phyloP scores from a whole-genome alignment of 225 moss, liverwort and hornwort genomes.

The Climacium dendroides region DNA sequence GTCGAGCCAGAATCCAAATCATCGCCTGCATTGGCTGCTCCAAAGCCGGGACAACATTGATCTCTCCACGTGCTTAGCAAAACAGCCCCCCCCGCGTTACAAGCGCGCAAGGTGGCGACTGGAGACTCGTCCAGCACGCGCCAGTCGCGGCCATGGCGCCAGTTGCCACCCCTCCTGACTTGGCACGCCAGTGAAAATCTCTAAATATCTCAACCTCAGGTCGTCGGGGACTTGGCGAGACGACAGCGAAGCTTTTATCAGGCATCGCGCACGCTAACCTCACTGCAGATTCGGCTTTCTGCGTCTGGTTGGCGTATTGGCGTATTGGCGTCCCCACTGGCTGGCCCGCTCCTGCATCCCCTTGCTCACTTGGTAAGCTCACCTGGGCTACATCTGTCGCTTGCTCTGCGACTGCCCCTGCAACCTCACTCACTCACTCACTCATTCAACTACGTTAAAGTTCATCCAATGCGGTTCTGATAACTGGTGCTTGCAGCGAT shows the following conservation, averaged over 20 bases:
- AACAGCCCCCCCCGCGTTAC: neutral
- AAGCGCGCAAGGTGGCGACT: neutral
- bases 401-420: neutral
- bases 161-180: slow-evolving; percentile 11
- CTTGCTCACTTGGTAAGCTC: slow-evolving; percentile 3
- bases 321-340: neutral
- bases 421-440: neutral
- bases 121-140: neutral
- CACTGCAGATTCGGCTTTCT: neutral
- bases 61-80: slow-evolving; percentile 5
- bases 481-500: neutral
- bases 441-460: neutral
- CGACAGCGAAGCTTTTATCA: neutral
- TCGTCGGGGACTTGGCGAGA: neutral
- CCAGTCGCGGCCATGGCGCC: neutral
- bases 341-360: neutral
- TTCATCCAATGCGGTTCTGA: neutral
- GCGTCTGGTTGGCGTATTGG: neutral
- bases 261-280: neutral
- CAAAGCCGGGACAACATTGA: neutral
- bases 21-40: neutral
- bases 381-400: neutral
- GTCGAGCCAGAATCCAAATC: neutral
- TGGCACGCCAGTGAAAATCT: neutral
- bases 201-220: slow-evolving; percentile 1